Conservation (phyloP, 305 asterid species). For the Fraxinus greggii region DNA sequence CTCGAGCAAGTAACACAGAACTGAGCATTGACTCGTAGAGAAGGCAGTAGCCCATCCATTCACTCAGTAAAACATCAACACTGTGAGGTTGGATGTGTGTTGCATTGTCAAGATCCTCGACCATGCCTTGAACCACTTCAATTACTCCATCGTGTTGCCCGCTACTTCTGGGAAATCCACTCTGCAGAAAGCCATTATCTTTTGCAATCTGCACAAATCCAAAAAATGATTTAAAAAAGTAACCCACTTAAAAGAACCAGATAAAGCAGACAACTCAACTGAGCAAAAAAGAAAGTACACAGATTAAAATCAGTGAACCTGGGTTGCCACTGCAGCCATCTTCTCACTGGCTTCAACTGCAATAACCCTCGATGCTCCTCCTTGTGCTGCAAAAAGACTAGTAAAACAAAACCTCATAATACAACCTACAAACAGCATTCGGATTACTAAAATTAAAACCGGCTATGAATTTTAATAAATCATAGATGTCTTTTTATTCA, state of each 20-base stretch:
- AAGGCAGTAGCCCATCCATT: slow-evolving; percentile 99
- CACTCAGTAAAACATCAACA: slow-evolving; percentile 79
- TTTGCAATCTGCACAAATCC: slow-evolving; percentile 60
- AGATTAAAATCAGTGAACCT: slow-evolving; percentile 42
- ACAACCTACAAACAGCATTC: slow-evolving; percentile 16
- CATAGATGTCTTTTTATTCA: background rate
- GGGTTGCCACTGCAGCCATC: slow-evolving; percentile 87
- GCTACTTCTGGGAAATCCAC: slow-evolving; percentile 31
- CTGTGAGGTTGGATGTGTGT: slow-evolving; percentile 53
- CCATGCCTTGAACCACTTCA: slow-evolving; percentile 81
- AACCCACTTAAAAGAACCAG: slow-evolving; percentile 9
- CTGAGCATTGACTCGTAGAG: slow-evolving; percentile 88
- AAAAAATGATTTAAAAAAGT: slow-evolving; percentile 11
- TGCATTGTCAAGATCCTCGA: slow-evolving; percentile 63
- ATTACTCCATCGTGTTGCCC: slow-evolving; percentile 43
- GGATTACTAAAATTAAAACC: background rate
- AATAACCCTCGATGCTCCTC: slow-evolving; percentile 80
- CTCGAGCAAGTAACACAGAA: slow-evolving; percentile 88
- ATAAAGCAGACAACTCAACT: background rate
- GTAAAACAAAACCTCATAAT: slow-evolving; percentile 28
- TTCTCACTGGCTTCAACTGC: slow-evolving; percentile 90
- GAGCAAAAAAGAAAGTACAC: background rate
- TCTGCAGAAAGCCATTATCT: slow-evolving; percentile 53
- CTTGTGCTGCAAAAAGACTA: slow-evolving; percentile 95
- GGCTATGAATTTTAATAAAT: background rate